Base-by-base conservation (phyloP, 2,329 filamentous ascomycete species). In the Monosporascus sp. region DNA sequence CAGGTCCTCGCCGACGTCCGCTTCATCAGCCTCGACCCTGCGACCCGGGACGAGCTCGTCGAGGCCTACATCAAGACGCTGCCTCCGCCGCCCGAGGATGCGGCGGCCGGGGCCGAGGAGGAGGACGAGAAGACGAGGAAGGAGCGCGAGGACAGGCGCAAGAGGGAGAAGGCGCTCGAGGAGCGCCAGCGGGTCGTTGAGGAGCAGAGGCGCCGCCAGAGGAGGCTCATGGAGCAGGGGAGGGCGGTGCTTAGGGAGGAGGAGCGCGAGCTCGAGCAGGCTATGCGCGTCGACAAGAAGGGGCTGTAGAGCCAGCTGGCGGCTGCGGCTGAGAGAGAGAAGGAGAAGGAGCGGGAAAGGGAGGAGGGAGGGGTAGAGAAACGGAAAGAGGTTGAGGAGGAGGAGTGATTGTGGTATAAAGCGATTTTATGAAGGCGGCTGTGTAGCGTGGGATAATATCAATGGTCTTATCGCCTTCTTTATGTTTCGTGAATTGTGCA, bases 201-300 rank as follows among this genome's bases (percentile, higher is more conserved):
- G 31, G 82, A 87, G 63, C 81, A 88, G 66, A 86, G 82, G 69
- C 72, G 77, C 60, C 74, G 73, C 62, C 77, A 87, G 57, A 76
- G 81, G 60, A 76, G 79, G 53, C 81, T 82, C 48, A 67, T 88
- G 11, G 79, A 79, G 36, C 77, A 77, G 45, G 83, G 84, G 20
- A 86, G 81, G 61, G 83, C 82, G 0, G 71, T 78, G 45, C 62
- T 90, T 49, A 72, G 82, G 37, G 85, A 88, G 53, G 85, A 86
- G 59, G 86, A 90, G 70, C 75, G 77, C 57, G 85, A 89, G 63
- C 70, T 90, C 52, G 80, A 88, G 63, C 74, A 76, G 57, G 88
- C 87, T 1, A 87, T 89, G 84, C 79, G 78, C 54, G 78, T 90
- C 14, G 79, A 80, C 0, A 89, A 86, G 68, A 81, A 78, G 55